Percentiles rank a stretch among this genome's conserved stretches.
Evolutionary conservation across 257 asterid species (phyloP).

Genomic region (Galeopsis tetrahit): DNA sequence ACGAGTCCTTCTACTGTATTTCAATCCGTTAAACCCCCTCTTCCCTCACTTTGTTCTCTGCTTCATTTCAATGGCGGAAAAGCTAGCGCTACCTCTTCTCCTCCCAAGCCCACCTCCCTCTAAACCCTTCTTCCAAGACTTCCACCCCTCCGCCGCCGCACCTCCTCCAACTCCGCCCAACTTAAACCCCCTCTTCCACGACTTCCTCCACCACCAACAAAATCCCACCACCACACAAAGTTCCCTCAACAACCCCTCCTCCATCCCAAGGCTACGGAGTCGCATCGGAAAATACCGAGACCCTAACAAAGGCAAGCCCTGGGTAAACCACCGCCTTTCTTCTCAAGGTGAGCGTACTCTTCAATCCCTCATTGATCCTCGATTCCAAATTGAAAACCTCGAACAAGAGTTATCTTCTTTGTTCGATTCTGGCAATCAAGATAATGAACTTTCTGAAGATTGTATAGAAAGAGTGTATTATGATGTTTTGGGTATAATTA

Average conservation of each 20-base stretch:
- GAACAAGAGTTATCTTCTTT: conserved; percentile 46
- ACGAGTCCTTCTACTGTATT: neutral
- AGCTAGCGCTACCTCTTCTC: conserved; percentile 77
- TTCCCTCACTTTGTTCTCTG: neutral
- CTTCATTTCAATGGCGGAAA: conserved; percentile 69
- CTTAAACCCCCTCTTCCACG: conserved; percentile 54
- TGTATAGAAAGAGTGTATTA: conserved; percentile 37
- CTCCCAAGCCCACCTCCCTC: conserved; percentile 86
- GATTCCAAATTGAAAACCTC: conserved; percentile 47
- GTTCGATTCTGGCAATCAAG: conserved; percentile 34
- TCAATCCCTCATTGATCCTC: conserved; percentile 55
- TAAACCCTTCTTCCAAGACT: conserved; percentile 72
- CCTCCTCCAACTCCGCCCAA: conserved; percentile 43
- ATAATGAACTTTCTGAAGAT: conserved; percentile 34
- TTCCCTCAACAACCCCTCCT: conserved; percentile 35
- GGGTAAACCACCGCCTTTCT: conserved; percentile 77
- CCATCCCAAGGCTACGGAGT: conserved; percentile 55
- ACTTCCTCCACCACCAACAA: conserved; percentile 49
- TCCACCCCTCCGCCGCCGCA: conserved; percentile 42
- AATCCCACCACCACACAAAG: conserved; percentile 37
- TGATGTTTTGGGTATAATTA: conserved; percentile 69
- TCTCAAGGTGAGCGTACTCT: conserved; percentile 68
- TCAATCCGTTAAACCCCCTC: conserved; percentile 26
- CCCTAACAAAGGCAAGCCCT: conserved; percentile 77
- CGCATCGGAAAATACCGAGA: conserved; percentile 74